Conservation (phyloP, 2,329 filamentous ascomycete genomes). For the Pyricularia pennisetigena region DNA sequence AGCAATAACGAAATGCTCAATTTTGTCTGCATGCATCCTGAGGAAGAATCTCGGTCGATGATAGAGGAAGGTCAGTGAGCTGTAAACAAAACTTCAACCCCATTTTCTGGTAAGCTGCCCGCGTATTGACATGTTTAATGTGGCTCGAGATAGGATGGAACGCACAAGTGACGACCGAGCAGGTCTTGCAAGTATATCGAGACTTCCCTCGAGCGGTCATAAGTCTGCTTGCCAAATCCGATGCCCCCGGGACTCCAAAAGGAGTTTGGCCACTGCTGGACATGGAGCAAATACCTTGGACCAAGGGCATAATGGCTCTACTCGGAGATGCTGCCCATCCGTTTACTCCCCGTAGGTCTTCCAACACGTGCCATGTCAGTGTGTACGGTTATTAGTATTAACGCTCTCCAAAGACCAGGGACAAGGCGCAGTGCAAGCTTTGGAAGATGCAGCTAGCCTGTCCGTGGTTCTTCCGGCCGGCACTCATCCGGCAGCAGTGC, state of each 20-base stretch:
- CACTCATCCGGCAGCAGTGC: constrained; percentile 32
- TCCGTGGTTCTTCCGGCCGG: constrained; percentile 35
- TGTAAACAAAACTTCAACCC: neutral
- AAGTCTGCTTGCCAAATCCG: constrained; percentile 29
- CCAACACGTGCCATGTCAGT: too few relatives aligned
- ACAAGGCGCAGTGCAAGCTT: too few relatives aligned
- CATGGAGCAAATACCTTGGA: constrained; percentile 52
- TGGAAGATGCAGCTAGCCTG: too few relatives aligned
- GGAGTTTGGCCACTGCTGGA: constrained; percentile 53
- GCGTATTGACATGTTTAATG: neutral
- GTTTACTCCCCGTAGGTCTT: too few relatives aligned
- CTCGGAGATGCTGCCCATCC: too few relatives aligned
- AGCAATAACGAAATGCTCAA: too few relatives aligned
- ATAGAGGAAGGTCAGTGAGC: constrained; percentile 18
- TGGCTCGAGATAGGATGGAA: constrained; percentile 26
- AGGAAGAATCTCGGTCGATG: constrained; percentile 24
- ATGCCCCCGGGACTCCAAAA: constrained; percentile 26
- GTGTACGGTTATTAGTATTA: too few relatives aligned
- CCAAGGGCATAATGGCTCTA: constrained; percentile 18
- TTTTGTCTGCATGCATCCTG: constrained; percentile 42
- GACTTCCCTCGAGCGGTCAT: constrained; percentile 31
- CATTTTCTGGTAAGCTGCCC: too few relatives aligned
- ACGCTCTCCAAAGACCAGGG: too few relatives aligned
- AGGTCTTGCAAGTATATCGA: constrained; percentile 27
- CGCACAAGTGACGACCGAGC: constrained; percentile 22